Conservation (phyloP, 2,329 filamentous ascomycete genomes). For the Colletotrichum sp. region DNA sequence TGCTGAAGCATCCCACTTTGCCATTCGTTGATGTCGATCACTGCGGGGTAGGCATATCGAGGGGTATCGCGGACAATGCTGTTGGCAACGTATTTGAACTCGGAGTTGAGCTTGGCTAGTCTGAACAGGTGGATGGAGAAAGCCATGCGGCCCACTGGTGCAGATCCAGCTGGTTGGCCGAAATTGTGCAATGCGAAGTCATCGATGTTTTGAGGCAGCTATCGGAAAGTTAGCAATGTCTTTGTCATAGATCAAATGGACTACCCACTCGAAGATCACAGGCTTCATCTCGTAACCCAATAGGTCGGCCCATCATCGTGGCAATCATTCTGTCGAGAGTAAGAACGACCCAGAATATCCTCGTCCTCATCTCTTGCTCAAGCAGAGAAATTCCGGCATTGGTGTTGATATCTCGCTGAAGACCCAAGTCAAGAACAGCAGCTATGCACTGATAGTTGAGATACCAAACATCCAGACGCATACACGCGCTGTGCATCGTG, state of each 20-base stretch:
- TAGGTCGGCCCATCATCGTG: conserved; percentile 61
- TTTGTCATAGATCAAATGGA: not conserved
- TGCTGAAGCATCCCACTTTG: conserved; percentile 44
- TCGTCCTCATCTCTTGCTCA: conserved; percentile 58
- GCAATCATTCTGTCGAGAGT: conserved; percentile 55
- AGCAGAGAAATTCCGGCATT: conserved; percentile 47
- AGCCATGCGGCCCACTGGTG: conserved; percentile 13
- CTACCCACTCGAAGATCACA: conserved; percentile 54
- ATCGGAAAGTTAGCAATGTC: conserved; percentile 13
- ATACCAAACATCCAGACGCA: conserved; percentile 57
- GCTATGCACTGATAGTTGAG: conserved; percentile 61
- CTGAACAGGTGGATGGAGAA: conserved; percentile 55
- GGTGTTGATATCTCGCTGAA: conserved; percentile 52
- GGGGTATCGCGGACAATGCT: conserved; percentile 53
- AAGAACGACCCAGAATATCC: conserved; percentile 61
- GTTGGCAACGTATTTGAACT: conserved; percentile 63
- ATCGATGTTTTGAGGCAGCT: conserved; percentile 33
- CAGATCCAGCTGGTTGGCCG: not conserved
- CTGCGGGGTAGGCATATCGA: conserved; percentile 51
- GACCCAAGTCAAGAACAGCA: conserved; percentile 52
- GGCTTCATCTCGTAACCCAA: conserved; percentile 59
- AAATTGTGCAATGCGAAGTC: conserved; percentile 23
- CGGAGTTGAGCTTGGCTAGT: conserved; percentile 54
- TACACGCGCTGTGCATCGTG: conserved; percentile 53
- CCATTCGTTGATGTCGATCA: conserved; percentile 50